A percentile compares a stretch with the other conserved stretches of the same genome.
Evolutionary conservation across 257 asterid species (phyloP).

Genomic region (Solanum piurae): DNA sequence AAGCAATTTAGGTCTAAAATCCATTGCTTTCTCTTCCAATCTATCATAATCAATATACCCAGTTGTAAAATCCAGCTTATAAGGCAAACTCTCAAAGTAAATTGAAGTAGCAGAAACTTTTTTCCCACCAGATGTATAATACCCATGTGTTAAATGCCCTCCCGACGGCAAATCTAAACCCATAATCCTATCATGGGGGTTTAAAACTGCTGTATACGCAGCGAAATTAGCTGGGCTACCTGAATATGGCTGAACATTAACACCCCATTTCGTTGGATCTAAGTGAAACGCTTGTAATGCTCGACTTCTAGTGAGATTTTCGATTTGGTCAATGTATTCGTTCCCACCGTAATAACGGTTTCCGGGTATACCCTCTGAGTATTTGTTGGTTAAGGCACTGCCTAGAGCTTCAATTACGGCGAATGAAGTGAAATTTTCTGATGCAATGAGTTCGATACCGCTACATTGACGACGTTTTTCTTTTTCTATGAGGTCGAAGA

Average conservation of each 20-base stretch:
- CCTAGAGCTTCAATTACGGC: conserved; percentile 98
- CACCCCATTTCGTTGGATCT: conserved; percentile 42
- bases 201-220: conserved; percentile 73
- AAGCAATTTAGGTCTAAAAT: conserved; percentile 36
- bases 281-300: conserved; percentile 32
- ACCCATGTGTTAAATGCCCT: conserved; percentile 67
- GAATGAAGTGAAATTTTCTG: conserved; percentile 79
- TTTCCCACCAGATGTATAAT: conserved; percentile 68
- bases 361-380: conserved; percentile 93
- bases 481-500: conserved; percentile 33
- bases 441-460: conserved; percentile 51
- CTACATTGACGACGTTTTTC: conserved; percentile 38
- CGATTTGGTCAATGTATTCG: conserved; percentile 32
- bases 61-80: conserved; percentile 20
- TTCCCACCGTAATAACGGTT: conserved; percentile 36
- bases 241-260: conserved; percentile 35
- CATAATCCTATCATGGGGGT: conserved; percentile 39
- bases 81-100: conserved; percentile 88
- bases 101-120: conserved; percentile 87
- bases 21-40: conserved; percentile 38
- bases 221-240: conserved; percentile 66
- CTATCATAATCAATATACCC: conserved; percentile 31
- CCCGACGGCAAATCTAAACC: conserved; percentile 40
- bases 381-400: conserved; percentile 87
- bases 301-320: conserved; percentile 26